Base-by-base conservation (phyloP, 352 stramenopile genomes). In the Elongisporangium prolatum region DNA sequence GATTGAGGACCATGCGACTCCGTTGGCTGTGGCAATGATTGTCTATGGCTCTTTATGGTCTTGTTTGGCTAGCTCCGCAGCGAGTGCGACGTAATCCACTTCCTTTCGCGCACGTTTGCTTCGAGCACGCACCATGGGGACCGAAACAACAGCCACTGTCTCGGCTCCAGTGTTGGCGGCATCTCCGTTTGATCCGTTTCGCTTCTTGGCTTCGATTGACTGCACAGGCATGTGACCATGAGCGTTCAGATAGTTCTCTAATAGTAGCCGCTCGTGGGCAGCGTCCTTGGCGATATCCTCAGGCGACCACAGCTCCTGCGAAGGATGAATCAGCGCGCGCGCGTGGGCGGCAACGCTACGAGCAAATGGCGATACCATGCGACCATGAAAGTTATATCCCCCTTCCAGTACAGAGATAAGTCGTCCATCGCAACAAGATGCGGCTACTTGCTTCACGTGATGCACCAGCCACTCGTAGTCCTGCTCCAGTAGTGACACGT, bases 301-400 rank as follows among this genome's bases (percentile, higher is more conserved):
- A 9, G 80, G 67, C 57, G 82, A 60, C 74, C 78, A 88, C 8
- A 22, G 57, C 56, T 84, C 72, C 17, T 68, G 64, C 17, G 81
- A 69, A 10, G 79, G 80, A 49, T 74, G 72, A 17, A 80, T 65
- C 13, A 91, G 68, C 40, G 79, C 81, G 3, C 80, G 81, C 14
- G 81, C 68, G 40, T 93, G 82, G 0, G 82, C 81, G 4, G 84
- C 82, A 7, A 93, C 81, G 48, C 80, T 93, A 38, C 84, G 75
- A 9, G 83, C 85, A 47, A 95, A 93, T 17, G 82, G 77, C 10
- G 84, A 94, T 9, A 91, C 74, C 65, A 95, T 82, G 21, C 80
- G 84, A 3, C 80, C 84, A 53, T 95, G 77, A 51, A 92, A 91
- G 50, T 94, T 95, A 72, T 96, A 96, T 60, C 86, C 86, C 25